phyloP scores from a whole-genome alignment of 257 asterid genomes.

The Solanum rostratum region DNA sequence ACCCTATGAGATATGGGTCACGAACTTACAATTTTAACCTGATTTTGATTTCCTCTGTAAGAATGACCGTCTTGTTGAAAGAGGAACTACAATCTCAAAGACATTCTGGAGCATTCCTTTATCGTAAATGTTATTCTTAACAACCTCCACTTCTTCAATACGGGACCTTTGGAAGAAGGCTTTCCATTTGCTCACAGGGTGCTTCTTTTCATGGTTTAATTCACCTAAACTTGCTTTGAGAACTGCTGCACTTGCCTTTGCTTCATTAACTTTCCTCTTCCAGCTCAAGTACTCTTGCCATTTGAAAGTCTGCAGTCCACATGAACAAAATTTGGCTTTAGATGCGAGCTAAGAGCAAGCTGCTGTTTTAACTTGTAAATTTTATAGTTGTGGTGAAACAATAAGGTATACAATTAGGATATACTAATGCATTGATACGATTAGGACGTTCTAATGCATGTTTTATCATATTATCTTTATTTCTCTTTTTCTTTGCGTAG shows the following conservation, averaged over 20 bases:
- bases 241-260: slow-evolving; percentile 82
- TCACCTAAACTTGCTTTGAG: slow-evolving; percentile 62
- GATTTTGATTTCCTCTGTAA: slow-evolving; percentile 40
- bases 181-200: slow-evolving; percentile 66
- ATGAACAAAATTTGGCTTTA: not conserved
- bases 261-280: slow-evolving; percentile 77
- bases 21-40: slow-evolving; percentile 21
- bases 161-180: slow-evolving; percentile 65
- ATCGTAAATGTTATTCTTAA: slow-evolving; percentile 61
- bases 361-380: not conserved
- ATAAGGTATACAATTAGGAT: not conserved
- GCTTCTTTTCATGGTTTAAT: slow-evolving; percentile 40
- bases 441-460: not conserved
- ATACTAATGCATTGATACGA: not conserved
- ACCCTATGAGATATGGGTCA: slow-evolving; percentile 3
- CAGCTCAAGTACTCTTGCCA: slow-evolving; percentile 84
- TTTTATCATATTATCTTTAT: not conserved
- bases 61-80: slow-evolving; percentile 64
- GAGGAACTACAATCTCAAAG: slow-evolving; percentile 53
- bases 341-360: not conserved
- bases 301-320: slow-evolving; percentile 61
- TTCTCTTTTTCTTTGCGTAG: not conserved
- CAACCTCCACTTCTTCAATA: slow-evolving; percentile 49
- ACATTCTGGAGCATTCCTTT: slow-evolving; percentile 54
- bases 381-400: not conserved